Percentiles rank a stretch among this genome's conserved stretches.
These are phyloP conservation scores for Trametes sanguinea DNA, from an alignment of 768 basidiomycete genomes.

Conservation along the genomic window DNA sequence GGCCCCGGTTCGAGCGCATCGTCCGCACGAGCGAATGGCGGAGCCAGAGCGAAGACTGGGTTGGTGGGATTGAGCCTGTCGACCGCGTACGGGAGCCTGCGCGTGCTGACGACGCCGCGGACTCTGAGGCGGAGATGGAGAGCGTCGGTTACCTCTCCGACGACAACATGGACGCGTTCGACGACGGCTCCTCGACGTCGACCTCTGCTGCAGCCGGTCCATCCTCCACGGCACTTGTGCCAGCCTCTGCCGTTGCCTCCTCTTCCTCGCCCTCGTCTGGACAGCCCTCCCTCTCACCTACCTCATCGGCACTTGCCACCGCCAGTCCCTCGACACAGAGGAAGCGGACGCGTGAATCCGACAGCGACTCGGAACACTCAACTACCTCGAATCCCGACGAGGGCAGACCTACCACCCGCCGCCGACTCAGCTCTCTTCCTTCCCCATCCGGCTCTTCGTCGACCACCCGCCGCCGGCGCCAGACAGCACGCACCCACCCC, in stretches of 20 bases:
- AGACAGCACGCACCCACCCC: neutral
- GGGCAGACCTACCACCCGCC: neutral
- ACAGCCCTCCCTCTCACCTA: neutral
- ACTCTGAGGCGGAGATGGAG: conserved; percentile 16
- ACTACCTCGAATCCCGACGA: conserved; percentile 1
- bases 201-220: neutral
- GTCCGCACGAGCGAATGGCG: conserved; percentile 11
- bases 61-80: conserved; percentile 9
- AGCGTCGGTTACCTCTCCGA: conserved; percentile 7
- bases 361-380: neutral
- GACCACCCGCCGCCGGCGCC: neutral
- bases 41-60: conserved; percentile 5
- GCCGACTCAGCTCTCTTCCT: neutral
- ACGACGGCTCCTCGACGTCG: neutral
- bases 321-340: neutral
- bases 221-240: neutral
- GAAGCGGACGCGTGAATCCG: conserved; percentile 3
- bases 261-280: neutral
- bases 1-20: conserved; percentile 8
- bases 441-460: neutral
- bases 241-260: neutral
- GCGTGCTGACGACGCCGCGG: conserved; percentile 13
- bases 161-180: neutral
- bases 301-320: neutral
- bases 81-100: conserved; percentile 10